These are phyloP conservation scores for Mucor plumbeus DNA, from an alignment of 371 early-diverging fungal genomes.

Conservation along the genomic window DNA sequence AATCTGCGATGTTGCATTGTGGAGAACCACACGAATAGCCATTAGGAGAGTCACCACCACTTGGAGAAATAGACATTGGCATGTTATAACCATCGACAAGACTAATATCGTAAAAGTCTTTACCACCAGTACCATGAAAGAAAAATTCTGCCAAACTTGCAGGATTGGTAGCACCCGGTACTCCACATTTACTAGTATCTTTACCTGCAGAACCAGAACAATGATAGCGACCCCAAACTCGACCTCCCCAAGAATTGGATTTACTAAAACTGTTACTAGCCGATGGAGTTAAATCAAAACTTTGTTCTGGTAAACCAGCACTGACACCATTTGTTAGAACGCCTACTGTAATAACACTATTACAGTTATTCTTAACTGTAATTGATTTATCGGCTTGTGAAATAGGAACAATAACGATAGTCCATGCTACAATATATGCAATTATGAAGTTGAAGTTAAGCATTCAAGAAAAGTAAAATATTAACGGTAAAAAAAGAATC, in stretches of 20 bases:
- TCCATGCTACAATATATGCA: neutral
- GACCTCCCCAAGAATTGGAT: constrained; percentile 52
- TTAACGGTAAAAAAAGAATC: neutral
- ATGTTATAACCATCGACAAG: constrained; percentile 55
- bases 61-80: constrained; percentile 37
- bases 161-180: constrained; percentile 49
- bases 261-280: constrained; percentile 36
- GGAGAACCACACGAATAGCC: constrained; percentile 48
- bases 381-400: constrained; percentile 28
- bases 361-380: constrained; percentile 40
- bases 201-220: constrained; percentile 38
- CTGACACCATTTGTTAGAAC: constrained; percentile 46
- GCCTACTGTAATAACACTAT: constrained; percentile 37
- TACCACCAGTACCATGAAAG: constrained; percentile 42
- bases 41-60: constrained; percentile 11
- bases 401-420: neutral
- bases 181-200: constrained; percentile 27
- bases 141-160: constrained; percentile 58
- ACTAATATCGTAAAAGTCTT: constrained; percentile 55
- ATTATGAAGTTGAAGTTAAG: neutral
- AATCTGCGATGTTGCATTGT: constrained; percentile 30
- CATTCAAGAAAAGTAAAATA: neutral
- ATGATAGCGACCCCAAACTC: constrained; percentile 46
- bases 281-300: constrained; percentile 41
- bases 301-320: constrained; percentile 23